Conservation (phyloP, 2,329 filamentous ascomycete genomes). For the Ceratocystis alfenasii region DNA sequence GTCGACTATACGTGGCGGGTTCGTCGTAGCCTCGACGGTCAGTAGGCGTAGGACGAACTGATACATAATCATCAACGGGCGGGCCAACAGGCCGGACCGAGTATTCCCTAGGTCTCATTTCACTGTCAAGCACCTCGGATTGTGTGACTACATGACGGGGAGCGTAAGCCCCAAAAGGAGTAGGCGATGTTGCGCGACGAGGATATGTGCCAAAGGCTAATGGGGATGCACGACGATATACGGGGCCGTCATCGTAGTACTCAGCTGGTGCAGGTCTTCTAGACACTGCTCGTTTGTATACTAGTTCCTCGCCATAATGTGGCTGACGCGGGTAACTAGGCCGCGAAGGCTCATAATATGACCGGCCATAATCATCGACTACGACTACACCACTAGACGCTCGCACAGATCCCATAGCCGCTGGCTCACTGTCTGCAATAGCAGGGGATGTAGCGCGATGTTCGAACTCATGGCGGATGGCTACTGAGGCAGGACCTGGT, state of each 20-base stretch:
- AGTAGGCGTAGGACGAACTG: conserved; percentile 35
- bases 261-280: conserved; percentile 38
- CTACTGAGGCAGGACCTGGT: neutral
- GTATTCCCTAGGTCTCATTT: conserved; percentile 33
- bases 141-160: conserved; percentile 50
- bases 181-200: no score
- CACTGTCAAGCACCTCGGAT: conserved; percentile 38
- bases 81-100: conserved; percentile 31
- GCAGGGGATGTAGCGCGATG: conserved; percentile 1
- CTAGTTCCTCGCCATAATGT: conserved; percentile 33
- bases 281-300: conserved; percentile 53
- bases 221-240: conserved; percentile 43
- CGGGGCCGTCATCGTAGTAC: conserved; percentile 38
- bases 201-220: conserved; percentile 28
- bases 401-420: conserved; percentile 40
- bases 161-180: conserved; percentile 24
- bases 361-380: conserved; percentile 70
- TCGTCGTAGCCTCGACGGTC: conserved; percentile 36
- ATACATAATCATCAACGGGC: conserved; percentile 37
- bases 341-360: conserved; percentile 51
- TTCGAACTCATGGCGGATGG: neutral
- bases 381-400: conserved; percentile 55
- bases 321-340: neutral
- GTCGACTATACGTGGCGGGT: conserved; percentile 40
- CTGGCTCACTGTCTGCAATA: conserved; percentile 23